These are phyloP conservation scores for Trichoderma endophyticum DNA, from an alignment of 2,329 filamentous ascomycete genomes.

Conservation along the genomic window DNA sequence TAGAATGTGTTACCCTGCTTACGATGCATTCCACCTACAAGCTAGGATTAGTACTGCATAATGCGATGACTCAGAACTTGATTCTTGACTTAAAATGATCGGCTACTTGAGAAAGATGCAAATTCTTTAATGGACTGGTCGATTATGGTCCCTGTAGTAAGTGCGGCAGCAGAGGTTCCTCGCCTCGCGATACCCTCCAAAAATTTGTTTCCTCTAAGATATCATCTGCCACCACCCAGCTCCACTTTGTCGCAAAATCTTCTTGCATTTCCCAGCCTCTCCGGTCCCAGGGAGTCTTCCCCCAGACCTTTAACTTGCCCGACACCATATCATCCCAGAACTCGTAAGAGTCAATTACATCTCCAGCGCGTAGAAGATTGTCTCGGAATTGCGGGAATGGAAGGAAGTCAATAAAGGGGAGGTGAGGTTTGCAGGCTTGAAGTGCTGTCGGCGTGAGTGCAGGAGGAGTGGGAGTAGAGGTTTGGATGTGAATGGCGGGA, in stretches of 20 bases:
- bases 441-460: background rate
- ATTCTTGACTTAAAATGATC: background rate
- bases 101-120: background rate
- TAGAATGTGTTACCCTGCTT: background rate
- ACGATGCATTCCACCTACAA: background rate
- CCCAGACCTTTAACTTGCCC: background rate
- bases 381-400: background rate
- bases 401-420: background rate
- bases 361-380: background rate
- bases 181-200: constrained; percentile 4
- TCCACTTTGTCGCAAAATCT: background rate
- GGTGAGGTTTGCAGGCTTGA: background rate
- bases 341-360: background rate
- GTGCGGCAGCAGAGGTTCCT: background rate
- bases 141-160: background rate
- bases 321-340: background rate
- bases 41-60: background rate
- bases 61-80: background rate
- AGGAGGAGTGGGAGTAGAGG: background rate
- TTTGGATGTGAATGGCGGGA: background rate
- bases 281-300: constrained; percentile 1
- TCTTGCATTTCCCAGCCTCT: constrained; percentile 9
- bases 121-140: background rate
- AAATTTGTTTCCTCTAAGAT: constrained; percentile 6
- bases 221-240: background rate